Evolutionary conservation across 225 moss, liverwort and hornwort species (phyloP).

Genomic region (Antitrichia curtipendula): DNA sequence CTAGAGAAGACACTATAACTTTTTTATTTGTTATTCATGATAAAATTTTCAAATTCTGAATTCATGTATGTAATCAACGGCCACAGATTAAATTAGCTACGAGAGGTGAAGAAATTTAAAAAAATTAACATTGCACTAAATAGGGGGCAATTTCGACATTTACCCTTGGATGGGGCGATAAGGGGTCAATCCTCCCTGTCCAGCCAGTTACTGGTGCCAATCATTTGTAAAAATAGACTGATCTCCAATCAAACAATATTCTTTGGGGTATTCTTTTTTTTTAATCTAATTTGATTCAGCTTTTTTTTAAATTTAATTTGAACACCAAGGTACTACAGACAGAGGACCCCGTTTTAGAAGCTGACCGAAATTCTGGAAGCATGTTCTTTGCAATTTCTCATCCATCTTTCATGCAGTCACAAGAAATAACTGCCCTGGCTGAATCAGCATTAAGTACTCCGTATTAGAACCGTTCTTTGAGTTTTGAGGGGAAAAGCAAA

Average conservation of each 20-base stretch:
- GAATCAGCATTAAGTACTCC: not conserved
- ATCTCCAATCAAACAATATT: not conserved
- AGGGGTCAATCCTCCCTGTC: no score
- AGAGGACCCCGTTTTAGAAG: not conserved
- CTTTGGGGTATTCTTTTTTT: no score
- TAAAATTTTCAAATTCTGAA: no score
- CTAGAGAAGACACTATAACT: no score
- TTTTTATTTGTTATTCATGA: no score
- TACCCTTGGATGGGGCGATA: no score
- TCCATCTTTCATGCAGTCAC: not conserved
- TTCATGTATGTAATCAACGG: no score
- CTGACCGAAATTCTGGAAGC: not conserved
- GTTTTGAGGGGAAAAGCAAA: not conserved
- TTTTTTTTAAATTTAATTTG: not conserved
- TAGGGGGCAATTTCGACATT: no score
- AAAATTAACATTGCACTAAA: no score
- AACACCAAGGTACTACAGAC: not conserved
- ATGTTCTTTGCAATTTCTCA: not conserved
- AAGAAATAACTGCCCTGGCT: not conserved
- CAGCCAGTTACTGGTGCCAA: not conserved
- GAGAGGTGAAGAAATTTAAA: no score
- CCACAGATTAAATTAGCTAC: no score
- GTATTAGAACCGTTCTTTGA: not conserved
- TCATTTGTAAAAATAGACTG: not conserved
- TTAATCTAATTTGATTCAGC: not conserved